phyloP scores from a whole-genome alignment of 2,329 filamentous ascomycete species.

The Fusarium austroafricanum region DNA sequence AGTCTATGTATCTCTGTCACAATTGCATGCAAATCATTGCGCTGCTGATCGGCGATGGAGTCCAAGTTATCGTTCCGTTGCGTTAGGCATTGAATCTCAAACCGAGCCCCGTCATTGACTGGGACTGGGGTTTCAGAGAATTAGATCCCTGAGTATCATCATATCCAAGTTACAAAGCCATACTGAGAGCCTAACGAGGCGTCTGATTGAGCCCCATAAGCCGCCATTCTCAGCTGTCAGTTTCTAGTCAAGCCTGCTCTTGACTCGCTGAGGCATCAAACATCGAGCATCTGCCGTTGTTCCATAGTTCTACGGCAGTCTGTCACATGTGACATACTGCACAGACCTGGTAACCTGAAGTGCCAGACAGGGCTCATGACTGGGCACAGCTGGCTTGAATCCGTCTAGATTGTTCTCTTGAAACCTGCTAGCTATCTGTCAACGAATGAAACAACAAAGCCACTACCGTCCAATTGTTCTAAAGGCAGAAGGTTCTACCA shows the following conservation, averaged over 20 bases:
- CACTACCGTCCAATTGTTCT: background rate
- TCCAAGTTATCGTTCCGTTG: slow-evolving; percentile 16
- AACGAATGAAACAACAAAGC: background rate
- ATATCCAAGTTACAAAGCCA: slow-evolving; percentile 20
- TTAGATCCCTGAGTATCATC: slow-evolving; percentile 15
- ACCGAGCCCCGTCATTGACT: slow-evolving; percentile 29
- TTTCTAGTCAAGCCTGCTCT: slow-evolving; percentile 4
- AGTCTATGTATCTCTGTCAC: slow-evolving; percentile 18
- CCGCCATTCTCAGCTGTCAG: slow-evolving; percentile 24
- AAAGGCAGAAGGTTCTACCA: background rate
- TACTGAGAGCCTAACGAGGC: slow-evolving; percentile 35
- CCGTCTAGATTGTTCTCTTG: slow-evolving; percentile 26
- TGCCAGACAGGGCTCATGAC: slow-evolving; percentile 9
- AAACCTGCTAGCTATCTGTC: slow-evolving; percentile 1
- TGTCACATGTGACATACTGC: slow-evolving; percentile 38
- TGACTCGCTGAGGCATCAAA: slow-evolving; percentile 14
- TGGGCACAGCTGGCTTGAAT: slow-evolving; percentile 4
- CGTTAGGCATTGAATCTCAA: slow-evolving; percentile 39
- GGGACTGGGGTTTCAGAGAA: slow-evolving; percentile 25
- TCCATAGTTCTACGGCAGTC: slow-evolving; percentile 30
- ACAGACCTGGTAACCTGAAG: slow-evolving; percentile 13
- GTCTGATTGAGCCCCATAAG: slow-evolving; percentile 23
- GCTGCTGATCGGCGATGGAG: slow-evolving; percentile 27
- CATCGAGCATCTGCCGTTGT: slow-evolving; percentile 12
- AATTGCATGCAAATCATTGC: slow-evolving; percentile 34